Evolutionary conservation across 768 basidiomycete genomes (phyloP).

Genomic region (Naematelia aurantialba): DNA sequence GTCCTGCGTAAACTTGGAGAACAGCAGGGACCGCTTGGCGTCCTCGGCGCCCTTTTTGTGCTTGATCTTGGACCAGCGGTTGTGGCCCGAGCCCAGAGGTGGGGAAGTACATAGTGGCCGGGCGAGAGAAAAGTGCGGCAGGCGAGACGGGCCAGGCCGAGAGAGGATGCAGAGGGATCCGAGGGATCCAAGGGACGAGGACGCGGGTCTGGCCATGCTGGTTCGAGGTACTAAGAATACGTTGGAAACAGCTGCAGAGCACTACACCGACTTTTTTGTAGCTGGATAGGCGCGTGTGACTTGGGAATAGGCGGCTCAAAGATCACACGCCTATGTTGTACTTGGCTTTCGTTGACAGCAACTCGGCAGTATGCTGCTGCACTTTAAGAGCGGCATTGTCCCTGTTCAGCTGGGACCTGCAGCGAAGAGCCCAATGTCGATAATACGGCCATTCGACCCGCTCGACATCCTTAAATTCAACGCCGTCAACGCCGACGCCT

Average conservation of each 20-base stretch:
- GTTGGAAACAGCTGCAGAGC: no score
- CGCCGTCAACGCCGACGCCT: conserved; percentile 88
- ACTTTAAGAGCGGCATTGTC: no score
- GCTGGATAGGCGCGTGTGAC: no score
- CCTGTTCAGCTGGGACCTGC: no score
- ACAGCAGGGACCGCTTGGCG: conserved; percentile 31
- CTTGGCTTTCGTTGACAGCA: no score
- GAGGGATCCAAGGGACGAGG: not conserved
- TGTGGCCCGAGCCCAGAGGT: conserved; percentile 32
- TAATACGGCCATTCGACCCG: conserved; percentile 78
- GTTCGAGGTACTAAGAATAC: no score
- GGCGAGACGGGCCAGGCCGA: not conserved
- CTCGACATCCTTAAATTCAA: conserved; percentile 91
- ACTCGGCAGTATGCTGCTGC: no score
- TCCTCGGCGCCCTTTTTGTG: conserved; percentile 48
- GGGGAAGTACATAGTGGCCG: conserved; percentile 1
- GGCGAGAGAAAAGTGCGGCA: not conserved
- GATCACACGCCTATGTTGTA: no score
- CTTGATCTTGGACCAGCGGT: conserved; percentile 49
- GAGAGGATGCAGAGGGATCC: not conserved
- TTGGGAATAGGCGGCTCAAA: no score
- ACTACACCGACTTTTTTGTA: no score
- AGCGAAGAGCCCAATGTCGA: no score
- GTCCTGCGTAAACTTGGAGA: conserved; percentile 42
- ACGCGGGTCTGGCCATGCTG: not conserved